Percentiles rank a stretch among this genome's conserved stretches.
phyloP scores from a whole-genome alignment of 352 stramenopile genomes.

The Peronospora tabacina region DNA sequence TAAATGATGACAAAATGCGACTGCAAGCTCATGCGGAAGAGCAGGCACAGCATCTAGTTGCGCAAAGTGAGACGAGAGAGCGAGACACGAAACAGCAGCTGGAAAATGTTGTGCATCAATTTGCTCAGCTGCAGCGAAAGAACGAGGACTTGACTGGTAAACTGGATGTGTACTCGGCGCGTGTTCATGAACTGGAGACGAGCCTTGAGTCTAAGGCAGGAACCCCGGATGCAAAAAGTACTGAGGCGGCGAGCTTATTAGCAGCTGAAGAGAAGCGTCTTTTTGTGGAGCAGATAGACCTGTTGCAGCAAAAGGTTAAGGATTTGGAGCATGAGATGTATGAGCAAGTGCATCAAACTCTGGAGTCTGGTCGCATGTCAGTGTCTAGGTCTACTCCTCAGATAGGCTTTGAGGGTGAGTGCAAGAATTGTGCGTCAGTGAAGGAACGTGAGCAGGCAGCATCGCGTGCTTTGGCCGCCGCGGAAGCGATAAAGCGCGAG shows the following conservation, averaged over 20 bases:
- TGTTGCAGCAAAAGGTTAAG: conserved; percentile 46
- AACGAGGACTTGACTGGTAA: conserved; percentile 23
- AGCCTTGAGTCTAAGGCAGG: conserved; percentile 14
- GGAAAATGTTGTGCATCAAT: conserved; percentile 23
- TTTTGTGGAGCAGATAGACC: conserved; percentile 45
- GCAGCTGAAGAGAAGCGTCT: conserved; percentile 50
- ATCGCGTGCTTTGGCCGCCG: conserved; percentile 36
- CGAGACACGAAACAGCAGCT: conserved; percentile 35
- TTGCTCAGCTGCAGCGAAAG: conserved; percentile 21
- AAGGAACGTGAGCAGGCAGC: conserved; percentile 40
- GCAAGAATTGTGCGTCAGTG: conserved; percentile 18
- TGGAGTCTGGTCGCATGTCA: conserved; percentile 27
- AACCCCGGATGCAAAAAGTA: conserved; percentile 1
- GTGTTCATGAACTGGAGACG: conserved; percentile 32
- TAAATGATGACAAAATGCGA: conserved; percentile 37
- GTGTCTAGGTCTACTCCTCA: conserved; percentile 21
- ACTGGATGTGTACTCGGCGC: conserved; percentile 26
- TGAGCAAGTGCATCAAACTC: conserved; percentile 33
- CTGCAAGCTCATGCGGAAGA: conserved; percentile 33
- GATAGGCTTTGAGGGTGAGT: conserved; percentile 15
- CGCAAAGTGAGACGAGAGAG: conserved; percentile 31
- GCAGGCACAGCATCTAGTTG: conserved; percentile 14
- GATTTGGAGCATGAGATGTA: conserved; percentile 50
- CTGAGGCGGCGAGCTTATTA: conserved; percentile 11
- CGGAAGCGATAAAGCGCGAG: conserved; percentile 51